Conservation (phyloP, 352 stramenopile genomes). For the Globisporangium parvum region DNA sequence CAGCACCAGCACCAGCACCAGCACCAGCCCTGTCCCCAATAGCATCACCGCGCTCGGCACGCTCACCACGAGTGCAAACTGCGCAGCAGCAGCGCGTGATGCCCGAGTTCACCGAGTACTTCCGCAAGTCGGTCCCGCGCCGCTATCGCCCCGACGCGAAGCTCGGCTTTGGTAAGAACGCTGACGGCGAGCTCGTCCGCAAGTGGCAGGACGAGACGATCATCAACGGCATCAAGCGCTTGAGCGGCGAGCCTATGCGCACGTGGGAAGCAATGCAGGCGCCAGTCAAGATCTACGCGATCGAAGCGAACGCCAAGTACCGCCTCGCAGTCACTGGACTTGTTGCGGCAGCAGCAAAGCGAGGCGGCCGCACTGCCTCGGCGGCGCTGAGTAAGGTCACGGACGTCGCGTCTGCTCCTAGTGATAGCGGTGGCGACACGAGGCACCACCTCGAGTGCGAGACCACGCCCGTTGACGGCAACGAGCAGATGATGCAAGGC, state of each 20-base stretch:
- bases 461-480: no score
- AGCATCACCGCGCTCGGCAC: no score
- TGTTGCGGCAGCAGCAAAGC: slow-evolving; percentile 1
- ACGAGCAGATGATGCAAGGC: no score
- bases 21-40: no score
- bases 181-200: slow-evolving; percentile 45
- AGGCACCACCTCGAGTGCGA: no score
- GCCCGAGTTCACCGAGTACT: slow-evolving; percentile 66
- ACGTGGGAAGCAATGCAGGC: slow-evolving; percentile 44
- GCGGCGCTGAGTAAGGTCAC: no score
- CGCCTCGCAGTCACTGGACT: slow-evolving; percentile 11
- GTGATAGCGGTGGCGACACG: no score
- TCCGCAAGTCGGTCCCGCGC: slow-evolving; percentile 44
- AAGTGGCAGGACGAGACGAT: slow-evolving; percentile 52
- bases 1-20: no score
- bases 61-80: no score
- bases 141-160: slow-evolving; percentile 40
- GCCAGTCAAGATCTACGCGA: not conserved
- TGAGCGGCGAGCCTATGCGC: slow-evolving; percentile 29
- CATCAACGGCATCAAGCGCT: slow-evolving; percentile 34
- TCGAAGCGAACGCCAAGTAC: slow-evolving; percentile 6
- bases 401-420: no score
- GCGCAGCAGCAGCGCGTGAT: slow-evolving; percentile 16
- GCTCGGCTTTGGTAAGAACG: slow-evolving; percentile 56
- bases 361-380: no score